Evolutionary conservation across 228 moss, liverwort and hornwort genomes (phyloP), one percentile per base, ranked within the genome.

Genomic region (Sphagnum fallax): DNA sequence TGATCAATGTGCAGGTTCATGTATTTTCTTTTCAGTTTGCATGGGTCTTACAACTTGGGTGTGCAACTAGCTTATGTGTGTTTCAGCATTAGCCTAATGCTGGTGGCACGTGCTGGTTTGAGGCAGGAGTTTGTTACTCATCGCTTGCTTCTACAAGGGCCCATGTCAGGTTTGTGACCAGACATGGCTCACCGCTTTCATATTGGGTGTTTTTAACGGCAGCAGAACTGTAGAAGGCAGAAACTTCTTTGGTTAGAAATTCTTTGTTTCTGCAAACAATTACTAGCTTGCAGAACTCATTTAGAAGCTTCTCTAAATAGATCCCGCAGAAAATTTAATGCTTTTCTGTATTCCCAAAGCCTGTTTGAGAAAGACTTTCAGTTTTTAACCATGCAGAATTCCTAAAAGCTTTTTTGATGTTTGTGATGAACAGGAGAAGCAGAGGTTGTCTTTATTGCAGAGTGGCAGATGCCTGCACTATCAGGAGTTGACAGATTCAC

Each of bases 81-180:
- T 32, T 32, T 32, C 32, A 32, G 32, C 32, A 32, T 32, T 32
- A 32, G 32, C 2, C 32, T 32, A 32, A 32, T 32, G 32, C 32
- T 32, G 32, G 32, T 32, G 2, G 32, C 32, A 32, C 0, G 2
- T 32, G 32, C 32, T 32, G 32, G 32, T 32, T 32, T 32, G 66
- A 72, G 66, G 47, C 88, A 96, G 96, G 91, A 75, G 48, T 88
- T 93, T 50, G 88, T 93, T 52, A 89, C 96, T 63, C 96, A 91
- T 80, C 89, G 96, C 52, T 78, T 96, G 74, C 65, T 89, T 65
- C 75, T 96, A 69, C 74, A 82, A 63, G 76, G 79, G 51, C 71
- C 55, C 6, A 16, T 71, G 77, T 61, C 69, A 73, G 86, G 86
- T 86, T 18, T 70, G 80, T 68, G 60, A 18, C 63, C 48, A 32